Evolutionary conservation across 2,329 filamentous ascomycete genomes (phyloP).

Genomic region (Aspergillus sp.): DNA sequence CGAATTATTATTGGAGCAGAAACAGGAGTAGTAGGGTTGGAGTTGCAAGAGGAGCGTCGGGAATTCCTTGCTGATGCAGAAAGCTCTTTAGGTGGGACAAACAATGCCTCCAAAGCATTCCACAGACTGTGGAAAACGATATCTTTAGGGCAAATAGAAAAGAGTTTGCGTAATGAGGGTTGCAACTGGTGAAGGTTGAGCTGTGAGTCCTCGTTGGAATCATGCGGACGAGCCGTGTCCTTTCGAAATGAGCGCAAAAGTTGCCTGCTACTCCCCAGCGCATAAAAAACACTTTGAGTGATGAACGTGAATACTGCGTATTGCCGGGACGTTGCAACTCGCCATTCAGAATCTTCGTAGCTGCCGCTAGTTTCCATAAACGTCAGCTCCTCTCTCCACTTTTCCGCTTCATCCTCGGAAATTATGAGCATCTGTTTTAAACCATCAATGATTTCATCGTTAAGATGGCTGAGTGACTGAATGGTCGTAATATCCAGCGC

Average conservation of each 20-base stretch:
- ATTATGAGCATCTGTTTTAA: slow-evolving; percentile 37
- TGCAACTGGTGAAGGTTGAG: slow-evolving; percentile 35
- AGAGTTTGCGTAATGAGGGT: slow-evolving; percentile 34
- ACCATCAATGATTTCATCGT: slow-evolving; percentile 37
- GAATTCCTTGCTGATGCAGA: slow-evolving; percentile 29
- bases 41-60: slow-evolving; percentile 32
- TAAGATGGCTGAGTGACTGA: slow-evolving; percentile 37
- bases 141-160: slow-evolving; percentile 41
- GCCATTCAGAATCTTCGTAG: slow-evolving; percentile 39
- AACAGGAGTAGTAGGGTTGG: slow-evolving; percentile 20
- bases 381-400: slow-evolving; percentile 40
- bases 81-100: slow-evolving; percentile 39
- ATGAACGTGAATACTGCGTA: slow-evolving; percentile 42
- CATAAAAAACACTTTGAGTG: slow-evolving; percentile 46
- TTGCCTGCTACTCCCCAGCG: slow-evolving; percentile 41
- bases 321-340: slow-evolving; percentile 37
- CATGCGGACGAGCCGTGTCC: slow-evolving; percentile 11
- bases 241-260: slow-evolving; percentile 42
- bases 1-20: slow-evolving; percentile 26
- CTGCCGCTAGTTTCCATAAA: slow-evolving; percentile 36
- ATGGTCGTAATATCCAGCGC: slow-evolving; percentile 19
- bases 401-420: slow-evolving; percentile 36
- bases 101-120: slow-evolving; percentile 40
- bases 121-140: slow-evolving; percentile 44
- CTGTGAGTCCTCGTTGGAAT: slow-evolving; percentile 7